Evolutionary conservation across 768 basidiomycete species (phyloP), one percentile per base, ranked within the genome.

Genomic region (Mycena polygramma): DNA sequence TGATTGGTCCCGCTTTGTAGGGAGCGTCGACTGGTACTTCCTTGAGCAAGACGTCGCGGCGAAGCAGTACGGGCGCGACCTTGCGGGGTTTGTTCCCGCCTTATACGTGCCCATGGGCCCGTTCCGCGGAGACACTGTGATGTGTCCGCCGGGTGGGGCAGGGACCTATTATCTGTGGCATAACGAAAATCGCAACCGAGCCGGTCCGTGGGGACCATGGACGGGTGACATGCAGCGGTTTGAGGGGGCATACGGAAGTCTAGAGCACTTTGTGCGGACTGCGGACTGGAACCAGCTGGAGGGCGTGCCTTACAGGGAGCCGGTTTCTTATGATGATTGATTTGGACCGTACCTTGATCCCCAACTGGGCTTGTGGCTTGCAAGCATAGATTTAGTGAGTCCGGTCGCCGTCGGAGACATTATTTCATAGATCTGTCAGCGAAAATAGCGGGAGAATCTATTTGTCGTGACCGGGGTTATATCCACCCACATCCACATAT

Each of bases 281-380:
- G 61, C 61, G 24, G 61, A 63, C 26, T 63, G 61, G 49, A 63
- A 63, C 36, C 61, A 51, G 22, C 15, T 63, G 39, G 49, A 51
- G 26, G 26, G 19, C 14, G 59, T 60, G 26, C 19, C 26, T 30
- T 59, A 59, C 30, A 59, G 41, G 39, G 39, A 41, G 19, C 37
- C 41, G 39, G 57, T 49, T n/a, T 49, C 48, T 5, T 20, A 49
- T 49, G 48, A 49, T n/a, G n/a, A n/a, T n/a, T n/a, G n/a, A n/a
- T n/a, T n/a, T n/a, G n/a, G n/a, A n/a, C n/a, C n/a, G n/a, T n/a
- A n/a, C n/a, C n/a, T n/a, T n/a, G n/a, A n/a, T n/a, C n/a, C n/a
- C n/a, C n/a, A n/a, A n/a, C n/a, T n/a, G n/a, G n/a, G n/a, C n/a
- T n/a, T n/a, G n/a, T n/a, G n/a, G n/a, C n/a, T n/a, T n/a, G n/a